Evolutionary conservation across 2,329 filamentous ascomycete species (phyloP).

Genomic region (Biscogniauxia mediterranea): DNA sequence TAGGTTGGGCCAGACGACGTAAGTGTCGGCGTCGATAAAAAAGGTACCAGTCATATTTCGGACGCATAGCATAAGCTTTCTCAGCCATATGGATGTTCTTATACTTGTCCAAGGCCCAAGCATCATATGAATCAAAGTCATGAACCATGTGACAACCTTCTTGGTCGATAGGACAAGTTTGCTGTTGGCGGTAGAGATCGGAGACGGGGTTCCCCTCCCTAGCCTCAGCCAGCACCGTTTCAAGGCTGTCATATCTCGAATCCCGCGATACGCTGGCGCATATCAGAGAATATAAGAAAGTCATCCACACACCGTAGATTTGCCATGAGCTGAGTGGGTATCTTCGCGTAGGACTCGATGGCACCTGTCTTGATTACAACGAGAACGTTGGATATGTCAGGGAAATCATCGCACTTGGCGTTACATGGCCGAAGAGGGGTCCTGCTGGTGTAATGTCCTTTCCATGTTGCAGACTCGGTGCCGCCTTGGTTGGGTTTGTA

Average conservation of each 20-base stretch:
- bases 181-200: constrained; percentile 45
- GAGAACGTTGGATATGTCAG: constrained; percentile 45
- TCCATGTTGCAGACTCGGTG: constrained; percentile 12
- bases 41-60: constrained; percentile 57
- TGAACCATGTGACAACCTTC: constrained; percentile 41
- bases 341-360: constrained; percentile 49
- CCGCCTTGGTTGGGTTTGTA: constrained; percentile 4
- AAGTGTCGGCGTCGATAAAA: constrained; percentile 59
- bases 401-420: constrained; percentile 35
- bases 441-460: neutral
- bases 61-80: constrained; percentile 49
- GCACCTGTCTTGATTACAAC: constrained; percentile 59
- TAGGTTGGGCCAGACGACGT: constrained; percentile 53
- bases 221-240: constrained; percentile 41
- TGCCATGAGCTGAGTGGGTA: constrained; percentile 55
- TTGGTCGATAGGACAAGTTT: constrained; percentile 44
- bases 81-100: constrained; percentile 61
- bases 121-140: constrained; percentile 30
- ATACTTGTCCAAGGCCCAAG: constrained; percentile 60
- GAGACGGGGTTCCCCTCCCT: constrained; percentile 50
- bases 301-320: constrained; percentile 49
- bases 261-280: constrained; percentile 47
- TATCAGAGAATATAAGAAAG: constrained; percentile 58
- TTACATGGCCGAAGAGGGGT: constrained; percentile 8
- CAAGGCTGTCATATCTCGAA: constrained; percentile 47